Conservation (phyloP, 768 basidiomycete genomes). For the Panaeolus cyanescens region DNA sequence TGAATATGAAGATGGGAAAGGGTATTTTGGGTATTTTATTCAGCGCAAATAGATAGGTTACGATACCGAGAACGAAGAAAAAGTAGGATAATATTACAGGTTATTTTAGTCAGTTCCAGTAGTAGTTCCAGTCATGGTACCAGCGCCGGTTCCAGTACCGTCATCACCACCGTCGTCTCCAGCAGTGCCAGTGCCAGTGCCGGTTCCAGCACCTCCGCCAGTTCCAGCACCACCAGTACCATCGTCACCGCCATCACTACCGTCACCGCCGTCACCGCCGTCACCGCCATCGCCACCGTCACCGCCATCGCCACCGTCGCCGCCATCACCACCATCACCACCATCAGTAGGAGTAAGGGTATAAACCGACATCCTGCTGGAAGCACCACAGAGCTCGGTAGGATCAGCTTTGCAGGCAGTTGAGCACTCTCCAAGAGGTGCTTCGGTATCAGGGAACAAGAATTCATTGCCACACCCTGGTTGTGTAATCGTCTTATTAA, state of each 20-base stretch:
- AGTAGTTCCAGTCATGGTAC: too few relatives aligned
- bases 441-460: conserved; percentile 12
- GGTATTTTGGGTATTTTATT: not conserved
- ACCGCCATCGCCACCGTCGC: not conserved
- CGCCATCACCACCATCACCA: not conserved
- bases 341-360: not conserved
- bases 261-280: not conserved
- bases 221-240: too few relatives aligned
- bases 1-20: too few relatives aligned
- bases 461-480: conserved; percentile 18
- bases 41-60: not conserved
- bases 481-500: not conserved
- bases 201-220: too few relatives aligned
- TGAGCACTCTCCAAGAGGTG: conserved; percentile 13
- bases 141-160: not conserved
- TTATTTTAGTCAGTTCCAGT: not conserved
- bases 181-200: not conserved
- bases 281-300: too few relatives aligned
- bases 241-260: not conserved
- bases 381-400: conserved; percentile 17
- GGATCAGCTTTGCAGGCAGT: conserved; percentile 14
- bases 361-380: conserved; percentile 14
- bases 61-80: too few relatives aligned
- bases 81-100: not conserved
- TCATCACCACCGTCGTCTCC: not conserved